phyloP scores from a whole-genome alignment of 768 basidiomycete species.

The Mycena vitilis region DNA sequence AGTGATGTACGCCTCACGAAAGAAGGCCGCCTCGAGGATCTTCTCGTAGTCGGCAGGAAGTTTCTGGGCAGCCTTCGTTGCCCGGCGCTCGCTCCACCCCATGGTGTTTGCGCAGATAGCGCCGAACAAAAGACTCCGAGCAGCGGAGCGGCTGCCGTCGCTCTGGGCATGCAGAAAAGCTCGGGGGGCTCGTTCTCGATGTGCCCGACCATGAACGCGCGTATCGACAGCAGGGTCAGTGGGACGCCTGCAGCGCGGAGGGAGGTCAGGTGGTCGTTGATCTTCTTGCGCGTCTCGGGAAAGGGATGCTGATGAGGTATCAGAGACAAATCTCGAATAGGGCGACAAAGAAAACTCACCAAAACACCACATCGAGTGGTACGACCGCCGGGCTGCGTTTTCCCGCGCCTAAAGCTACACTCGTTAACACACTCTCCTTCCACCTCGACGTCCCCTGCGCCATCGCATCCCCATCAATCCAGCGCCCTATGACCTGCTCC shows the following conservation, averaged over 20 bases:
- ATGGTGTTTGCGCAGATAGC: slow-evolving; percentile 33
- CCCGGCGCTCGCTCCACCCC: slow-evolving; percentile 39
- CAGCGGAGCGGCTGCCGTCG: slow-evolving; percentile 44
- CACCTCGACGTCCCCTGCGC: slow-evolving; percentile 4
- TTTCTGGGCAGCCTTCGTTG: slow-evolving; percentile 51
- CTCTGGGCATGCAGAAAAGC: background rate
- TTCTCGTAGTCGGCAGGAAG: slow-evolving; percentile 45
- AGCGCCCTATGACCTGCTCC: slow-evolving; percentile 27
- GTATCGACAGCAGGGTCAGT: background rate
- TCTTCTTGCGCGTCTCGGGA: background rate
- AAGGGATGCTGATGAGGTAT: background rate
- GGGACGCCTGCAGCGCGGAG: background rate
- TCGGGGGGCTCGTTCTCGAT: slow-evolving; percentile 28
- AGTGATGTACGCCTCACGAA: slow-evolving; percentile 41
- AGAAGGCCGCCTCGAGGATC: slow-evolving; percentile 27
- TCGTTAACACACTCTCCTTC: background rate
- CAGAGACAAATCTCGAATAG: background rate
- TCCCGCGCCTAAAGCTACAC: background rate
- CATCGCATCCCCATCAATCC: slow-evolving; percentile 22
- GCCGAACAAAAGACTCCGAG: background rate
- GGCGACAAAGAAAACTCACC: background rate
- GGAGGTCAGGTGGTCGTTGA: slow-evolving; percentile 2
- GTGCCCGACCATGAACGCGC: slow-evolving; percentile 41
- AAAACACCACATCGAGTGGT: background rate
- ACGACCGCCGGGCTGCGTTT: background rate